Base-by-base conservation (phyloP, 176 grass and related monocot genomes). In the Hordeum marinum region DNA sequence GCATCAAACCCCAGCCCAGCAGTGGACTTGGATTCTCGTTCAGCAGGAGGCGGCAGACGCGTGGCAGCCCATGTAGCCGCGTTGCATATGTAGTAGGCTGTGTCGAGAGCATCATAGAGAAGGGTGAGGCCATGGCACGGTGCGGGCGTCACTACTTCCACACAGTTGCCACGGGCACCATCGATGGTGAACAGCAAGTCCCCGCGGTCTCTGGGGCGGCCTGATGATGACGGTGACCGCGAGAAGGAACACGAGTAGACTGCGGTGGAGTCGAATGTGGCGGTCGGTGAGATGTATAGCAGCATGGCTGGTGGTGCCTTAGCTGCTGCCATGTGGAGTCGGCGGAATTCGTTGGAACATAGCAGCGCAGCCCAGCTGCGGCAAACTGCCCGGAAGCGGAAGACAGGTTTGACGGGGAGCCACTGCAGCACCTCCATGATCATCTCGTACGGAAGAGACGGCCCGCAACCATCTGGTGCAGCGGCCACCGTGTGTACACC, bases 1-100 rank as follows among this genome's bases (percentile, higher is more conserved):
- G 43, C 23, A 55, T 87, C 85, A 12, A 87, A 87, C 4, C 59
- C 78, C n/a, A 87, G 79, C 4, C 86, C 79, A 35, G 79, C 50
- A 5, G 23, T 61, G 12, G 50, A 78, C 0, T 10, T 24, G 8
- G 8, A n/a, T 69, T 5, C 0, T 20, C 2, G 14, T 1, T 66
- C 35, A 0, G 11, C 1, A 29, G 14, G 81, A 12, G 85, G 45
- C 1, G 85, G 85, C 32, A 81, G 12, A 1, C 59, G n/a, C 1
- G 79, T 70, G 13, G 82, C 9, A 25, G 72, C 62, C 18, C 79
- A 18, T 17, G 86, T 87, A 8, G 72, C 37, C 42, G 79, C 60
- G 10, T 87, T 87, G 85, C 26, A 68, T 3, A 87, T 54, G 27
- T 82, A 82, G 63, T 69, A 82, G 9, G 79, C 46, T 17, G 12